Evolutionary conservation across 345 rosid species (phyloP), one percentile per base, ranked within the genome.

Genomic region (Eucalyptus erythrocorys): DNA sequence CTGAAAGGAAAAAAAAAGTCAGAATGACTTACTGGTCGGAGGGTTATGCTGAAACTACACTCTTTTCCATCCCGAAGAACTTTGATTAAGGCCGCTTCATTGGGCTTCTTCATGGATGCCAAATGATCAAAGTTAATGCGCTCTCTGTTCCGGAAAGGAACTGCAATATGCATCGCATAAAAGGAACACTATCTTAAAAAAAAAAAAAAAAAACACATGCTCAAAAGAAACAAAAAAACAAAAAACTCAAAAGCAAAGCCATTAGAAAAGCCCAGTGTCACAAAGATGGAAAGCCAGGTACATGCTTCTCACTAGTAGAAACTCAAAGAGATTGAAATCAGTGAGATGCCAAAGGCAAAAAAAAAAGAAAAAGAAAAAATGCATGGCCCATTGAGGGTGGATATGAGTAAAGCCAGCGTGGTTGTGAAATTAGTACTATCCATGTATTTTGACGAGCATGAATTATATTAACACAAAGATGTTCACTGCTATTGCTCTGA

Each of bases 31-130:
- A 96, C 98, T 86, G 97, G 97, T 90, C 85, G 92, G 81, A 95
- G 87, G 86, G 92, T 92, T 90, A 96, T 89, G 71, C 87, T 89
- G 91, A 95, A 92, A 87, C 93, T 96, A 61, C 92, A 93, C 89
- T 94, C 93, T 87, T 88, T 89, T 68, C 94, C 94, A 87, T 93
- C 95, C 92, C 97, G 95, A 92, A 95, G 90, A 85, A 96, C 93
- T 92, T 92, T 94, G 79, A 96, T 85, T 66, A 92, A 40, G 48
- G 95, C 96, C 49, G 92, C 93, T 89, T 95, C 98, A 82, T 94
- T 88, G 80, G 97, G 97, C 93, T 96, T 96, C 93, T 97, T 97
- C 99, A 96, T 96, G 32, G 99, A 96, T 87, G 95, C 96, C 91
- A 96, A 90, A 90, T 97, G 95, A 92, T 97, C 97, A 87, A 95